phyloP scores from a whole-genome alignment of 2,329 filamentous ascomycete genomes.

The Colletotrichum camelliae region DNA sequence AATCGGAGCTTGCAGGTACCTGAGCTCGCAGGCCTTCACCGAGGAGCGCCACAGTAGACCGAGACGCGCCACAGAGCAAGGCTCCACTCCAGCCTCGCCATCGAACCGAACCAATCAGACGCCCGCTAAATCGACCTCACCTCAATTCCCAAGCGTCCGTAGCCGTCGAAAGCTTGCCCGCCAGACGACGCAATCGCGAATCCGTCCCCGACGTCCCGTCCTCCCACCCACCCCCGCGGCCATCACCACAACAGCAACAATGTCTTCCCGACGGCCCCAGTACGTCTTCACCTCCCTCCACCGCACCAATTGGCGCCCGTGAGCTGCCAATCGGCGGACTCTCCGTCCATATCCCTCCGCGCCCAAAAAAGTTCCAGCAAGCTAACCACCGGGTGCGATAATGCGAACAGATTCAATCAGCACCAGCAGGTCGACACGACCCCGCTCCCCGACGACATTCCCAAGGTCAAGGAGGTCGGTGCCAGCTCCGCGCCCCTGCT shows the following conservation, averaged over 20 bases:
- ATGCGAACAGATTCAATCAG: constrained; percentile 82
- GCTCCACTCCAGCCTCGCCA: constrained; percentile 33
- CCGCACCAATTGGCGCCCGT: background rate
- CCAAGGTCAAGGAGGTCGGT: constrained; percentile 91
- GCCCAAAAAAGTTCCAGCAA: background rate
- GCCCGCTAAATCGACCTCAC: constrained; percentile 44
- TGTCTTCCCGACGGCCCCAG: constrained; percentile 48
- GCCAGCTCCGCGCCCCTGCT: constrained; percentile 90
- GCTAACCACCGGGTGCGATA: background rate
- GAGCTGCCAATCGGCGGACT: background rate
- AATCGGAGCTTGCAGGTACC: constrained; percentile 20
- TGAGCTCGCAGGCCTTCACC: constrained; percentile 13
- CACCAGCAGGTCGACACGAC: constrained; percentile 93
- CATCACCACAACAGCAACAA: constrained; percentile 31
- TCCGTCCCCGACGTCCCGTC: constrained; percentile 25
- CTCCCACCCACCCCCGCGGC: constrained; percentile 1
- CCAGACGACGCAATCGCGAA: constrained; percentile 20
- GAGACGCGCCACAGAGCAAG: background rate
- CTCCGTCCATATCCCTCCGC: background rate
- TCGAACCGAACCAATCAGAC: constrained; percentile 39
- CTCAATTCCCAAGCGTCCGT: constrained; percentile 33
- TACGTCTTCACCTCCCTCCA: constrained; percentile 32
- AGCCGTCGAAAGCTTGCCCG: constrained; percentile 16
- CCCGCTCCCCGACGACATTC: constrained; percentile 89
- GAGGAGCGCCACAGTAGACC: constrained; percentile 15